A percentile compares a stretch with the other conserved stretches of the same genome.
These are phyloP conservation scores for Cutaneotrichosporon sp. DNA, from an alignment of 1,284 basidiomycete genomes.

Conservation along the genomic window DNA sequence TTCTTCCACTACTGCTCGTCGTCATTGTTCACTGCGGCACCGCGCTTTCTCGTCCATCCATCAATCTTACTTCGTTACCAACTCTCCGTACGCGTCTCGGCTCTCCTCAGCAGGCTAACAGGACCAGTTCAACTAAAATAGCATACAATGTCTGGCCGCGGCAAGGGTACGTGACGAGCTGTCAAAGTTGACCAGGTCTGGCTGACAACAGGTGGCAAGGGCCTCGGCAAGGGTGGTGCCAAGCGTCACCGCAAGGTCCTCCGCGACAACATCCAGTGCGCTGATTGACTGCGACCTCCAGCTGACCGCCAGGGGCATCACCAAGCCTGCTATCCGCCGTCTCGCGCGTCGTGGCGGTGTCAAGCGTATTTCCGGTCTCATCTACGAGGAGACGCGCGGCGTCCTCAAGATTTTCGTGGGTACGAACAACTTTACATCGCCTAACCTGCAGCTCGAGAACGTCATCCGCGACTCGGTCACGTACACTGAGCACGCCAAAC, in stretches of 20 bases:
- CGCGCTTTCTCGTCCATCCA: no score
- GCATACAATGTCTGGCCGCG: slow-evolving; percentile 65
- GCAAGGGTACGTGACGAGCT: slow-evolving; percentile 54
- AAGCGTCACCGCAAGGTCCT: slow-evolving; percentile 81
- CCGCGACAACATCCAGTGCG: slow-evolving; percentile 74
- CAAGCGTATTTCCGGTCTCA: slow-evolving; percentile 86
- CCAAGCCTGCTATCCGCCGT: slow-evolving; percentile 87
- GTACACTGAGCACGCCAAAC: slow-evolving; percentile 91
- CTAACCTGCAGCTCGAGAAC: slow-evolving; percentile 42
- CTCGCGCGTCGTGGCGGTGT: slow-evolving; percentile 92
- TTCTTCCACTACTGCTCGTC: no score
- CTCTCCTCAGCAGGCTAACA: no score
- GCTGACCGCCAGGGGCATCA: slow-evolving; percentile 54
- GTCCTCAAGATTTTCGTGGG: slow-evolving; percentile 66
- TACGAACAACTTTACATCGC: slow-evolving; percentile 7
- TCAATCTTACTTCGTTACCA: no score
- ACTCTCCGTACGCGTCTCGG: no score
- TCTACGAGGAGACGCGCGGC: slow-evolving; percentile 88
- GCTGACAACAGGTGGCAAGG: slow-evolving; percentile 55
- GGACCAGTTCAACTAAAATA: no score
- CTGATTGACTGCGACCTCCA: neutral
- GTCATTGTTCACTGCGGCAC: no score
- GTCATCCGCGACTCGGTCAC: slow-evolving; percentile 83
- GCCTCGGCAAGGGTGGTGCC: slow-evolving; percentile 78
- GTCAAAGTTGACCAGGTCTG: neutral